Base-by-base conservation (phyloP, 495 filamentous ascomycete species). In the Trichoderma orchidacearum region DNA sequence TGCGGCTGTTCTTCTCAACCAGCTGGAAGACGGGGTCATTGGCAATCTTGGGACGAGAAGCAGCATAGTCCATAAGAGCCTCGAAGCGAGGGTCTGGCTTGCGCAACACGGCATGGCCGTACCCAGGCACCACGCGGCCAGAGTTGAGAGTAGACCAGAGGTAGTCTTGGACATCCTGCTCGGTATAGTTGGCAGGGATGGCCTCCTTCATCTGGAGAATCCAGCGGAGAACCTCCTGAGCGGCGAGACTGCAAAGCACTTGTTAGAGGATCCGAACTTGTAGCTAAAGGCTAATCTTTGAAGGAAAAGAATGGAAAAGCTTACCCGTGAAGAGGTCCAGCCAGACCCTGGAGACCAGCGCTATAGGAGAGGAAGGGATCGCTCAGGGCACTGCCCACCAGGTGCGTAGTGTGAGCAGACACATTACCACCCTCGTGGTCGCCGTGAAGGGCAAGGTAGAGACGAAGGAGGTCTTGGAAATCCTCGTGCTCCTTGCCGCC, bases 391-490 rank as follows among this genome's bases (percentile, higher is more conserved):
- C 85, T 90, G n/a, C 93, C 93, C 31, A 98, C 94, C 8, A 98
- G 79, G 71, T 98, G 93, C 23, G 93, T 98, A n/a, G 93, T 76
- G 69, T 98, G 93, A 3, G 93, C 93, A 1, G 90, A 96, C 56
- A 97, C 93, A 66, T 98, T 98, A 55, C 93, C 93, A 57, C 93
- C 93, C 69, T 98, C 93, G 75, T 98, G 93, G 72, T 98, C 93
- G 48, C 92, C 92, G 75, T 98, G 93, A 11, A 98, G 83, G 27
- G 93, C 92, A 18, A 98, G 82, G 73, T 98, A 98, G 18, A 98
- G 71, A 58, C 93, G 79, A 27, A 98, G 79, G 18, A 97, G 77
- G 63, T 98, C 93, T 66, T 97, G 92, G 80, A 98, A 98, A 69
- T 89, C 87, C 68, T 89, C 82, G 66, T 96, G 84, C 66, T 91